These are phyloP conservation scores for Pterulicium gracile DNA, from an alignment of 1,284 basidiomycete genomes.

Conservation along the genomic window DNA sequence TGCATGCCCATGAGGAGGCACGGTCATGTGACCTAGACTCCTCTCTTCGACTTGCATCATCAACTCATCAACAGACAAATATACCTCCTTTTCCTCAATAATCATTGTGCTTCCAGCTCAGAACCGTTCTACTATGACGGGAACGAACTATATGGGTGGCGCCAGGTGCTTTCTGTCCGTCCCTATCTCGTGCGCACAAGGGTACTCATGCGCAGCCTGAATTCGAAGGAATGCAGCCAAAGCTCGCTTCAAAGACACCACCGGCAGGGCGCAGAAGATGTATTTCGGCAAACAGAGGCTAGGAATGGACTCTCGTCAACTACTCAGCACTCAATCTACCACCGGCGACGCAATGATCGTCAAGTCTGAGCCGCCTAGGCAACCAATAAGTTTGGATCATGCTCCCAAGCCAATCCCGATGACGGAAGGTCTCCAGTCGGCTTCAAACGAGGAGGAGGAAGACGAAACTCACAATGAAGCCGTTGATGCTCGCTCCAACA, in stretches of 20 bases:
- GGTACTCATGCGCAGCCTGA: no score
- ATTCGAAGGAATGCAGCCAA: conserved; percentile 44
- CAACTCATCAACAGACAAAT: no score
- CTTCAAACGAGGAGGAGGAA: background rate
- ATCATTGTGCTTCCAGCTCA: no score
- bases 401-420: background rate
- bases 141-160: conserved; percentile 55
- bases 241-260: conserved; percentile 37
- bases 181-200: no score
- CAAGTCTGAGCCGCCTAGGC: no score
- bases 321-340: background rate
- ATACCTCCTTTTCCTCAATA: no score
- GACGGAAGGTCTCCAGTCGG: background rate
- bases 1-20: no score
- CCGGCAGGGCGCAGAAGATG: conserved; percentile 35
- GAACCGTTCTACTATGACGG: conserved; percentile 26
- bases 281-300: conserved; percentile 48
- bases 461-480: background rate
- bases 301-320: background rate
- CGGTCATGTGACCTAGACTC: background rate
- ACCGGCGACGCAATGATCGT: no score
- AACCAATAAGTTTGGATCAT: background rate
- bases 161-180: conserved; percentile 40
- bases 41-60: no score
- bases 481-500: no score